These are phyloP conservation scores for Fraxinus xanthoxyloides DNA, from an alignment of 305 asterid genomes.

Conservation along the genomic window DNA sequence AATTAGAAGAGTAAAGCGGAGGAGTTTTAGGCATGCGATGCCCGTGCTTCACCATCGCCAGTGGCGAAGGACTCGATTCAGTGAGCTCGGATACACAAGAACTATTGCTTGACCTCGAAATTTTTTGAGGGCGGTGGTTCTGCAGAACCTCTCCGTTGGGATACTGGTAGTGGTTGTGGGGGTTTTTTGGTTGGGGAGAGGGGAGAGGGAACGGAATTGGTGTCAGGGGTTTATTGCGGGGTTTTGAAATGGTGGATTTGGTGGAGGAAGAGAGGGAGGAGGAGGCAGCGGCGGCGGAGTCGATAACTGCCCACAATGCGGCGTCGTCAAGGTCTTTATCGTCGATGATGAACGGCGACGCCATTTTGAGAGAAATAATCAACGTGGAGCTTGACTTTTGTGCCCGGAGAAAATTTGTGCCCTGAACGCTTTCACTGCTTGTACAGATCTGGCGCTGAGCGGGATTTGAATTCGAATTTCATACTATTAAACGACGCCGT, in stretches of 20 bases:
- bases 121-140: constrained; percentile 57
- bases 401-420: not conserved
- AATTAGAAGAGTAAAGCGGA: constrained; percentile 24
- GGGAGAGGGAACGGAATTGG: constrained; percentile 57
- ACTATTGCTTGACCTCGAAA: constrained; percentile 30
- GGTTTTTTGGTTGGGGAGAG: constrained; percentile 48
- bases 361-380: constrained; percentile 16
- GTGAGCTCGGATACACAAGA: constrained; percentile 30
- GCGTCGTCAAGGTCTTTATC: constrained; percentile 90
- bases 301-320: constrained; percentile 92
- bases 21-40: constrained; percentile 47
- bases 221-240: constrained; percentile 56
- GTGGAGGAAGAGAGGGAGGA: constrained; percentile 28
- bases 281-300: constrained; percentile 85
- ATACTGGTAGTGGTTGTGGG: constrained; percentile 34
- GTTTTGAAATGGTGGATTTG: constrained; percentile 28
- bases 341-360: constrained; percentile 41
- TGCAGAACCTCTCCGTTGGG: constrained; percentile 57
- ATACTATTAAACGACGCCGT: not conserved
- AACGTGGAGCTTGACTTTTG: not conserved
- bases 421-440: not conserved
- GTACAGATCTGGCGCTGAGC: not conserved
- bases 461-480: constrained; percentile 3
- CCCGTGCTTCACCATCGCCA: constrained; percentile 67
- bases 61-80: constrained; percentile 42